Evolutionary conservation across 768 basidiomycete species (phyloP).

Genomic region (Boletus huronensis): DNA sequence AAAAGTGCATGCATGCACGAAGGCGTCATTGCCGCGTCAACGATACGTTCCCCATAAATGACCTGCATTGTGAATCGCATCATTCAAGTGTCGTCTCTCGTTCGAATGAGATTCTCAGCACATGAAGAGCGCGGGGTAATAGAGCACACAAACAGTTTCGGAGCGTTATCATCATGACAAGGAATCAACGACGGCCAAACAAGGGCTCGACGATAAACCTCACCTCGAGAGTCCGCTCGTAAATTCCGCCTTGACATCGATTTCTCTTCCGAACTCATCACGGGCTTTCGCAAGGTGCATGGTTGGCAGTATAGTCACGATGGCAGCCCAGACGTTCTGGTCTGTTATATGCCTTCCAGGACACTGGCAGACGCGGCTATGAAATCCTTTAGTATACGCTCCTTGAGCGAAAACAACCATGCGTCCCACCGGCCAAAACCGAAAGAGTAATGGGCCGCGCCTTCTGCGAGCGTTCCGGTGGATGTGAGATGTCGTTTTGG

Average conservation of each 20-base stretch:
- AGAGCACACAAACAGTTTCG: constrained; percentile 25
- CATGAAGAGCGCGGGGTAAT: constrained; percentile 16
- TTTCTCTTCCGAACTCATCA: constrained; percentile 31
- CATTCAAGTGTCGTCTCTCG: background rate
- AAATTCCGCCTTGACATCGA: constrained; percentile 25
- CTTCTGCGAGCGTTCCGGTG: constrained; percentile 13
- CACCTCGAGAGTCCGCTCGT: constrained; percentile 23
- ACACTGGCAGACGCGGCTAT: constrained; percentile 31
- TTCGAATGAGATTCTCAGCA: constrained; percentile 16
- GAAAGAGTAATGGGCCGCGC: constrained; percentile 1
- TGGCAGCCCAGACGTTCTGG: constrained; percentile 30
- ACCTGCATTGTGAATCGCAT: too few relatives aligned
- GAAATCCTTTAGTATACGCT: background rate
- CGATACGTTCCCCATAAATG: too few relatives aligned
- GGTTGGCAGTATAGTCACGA: constrained; percentile 32
- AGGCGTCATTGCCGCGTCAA: too few relatives aligned
- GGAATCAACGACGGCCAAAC: background rate
- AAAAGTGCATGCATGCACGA: too few relatives aligned
- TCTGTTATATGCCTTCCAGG: constrained; percentile 35
- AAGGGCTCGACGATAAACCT: background rate
- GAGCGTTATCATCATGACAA: constrained; percentile 9
- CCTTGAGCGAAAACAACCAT: background rate
- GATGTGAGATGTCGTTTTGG: constrained; percentile 51
- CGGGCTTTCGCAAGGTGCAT: constrained; percentile 25
- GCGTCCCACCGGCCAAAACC: constrained; percentile 28